Base-by-base conservation (phyloP, 768 basidiomycete species). In the Dacryopinax primogenitus region DNA sequence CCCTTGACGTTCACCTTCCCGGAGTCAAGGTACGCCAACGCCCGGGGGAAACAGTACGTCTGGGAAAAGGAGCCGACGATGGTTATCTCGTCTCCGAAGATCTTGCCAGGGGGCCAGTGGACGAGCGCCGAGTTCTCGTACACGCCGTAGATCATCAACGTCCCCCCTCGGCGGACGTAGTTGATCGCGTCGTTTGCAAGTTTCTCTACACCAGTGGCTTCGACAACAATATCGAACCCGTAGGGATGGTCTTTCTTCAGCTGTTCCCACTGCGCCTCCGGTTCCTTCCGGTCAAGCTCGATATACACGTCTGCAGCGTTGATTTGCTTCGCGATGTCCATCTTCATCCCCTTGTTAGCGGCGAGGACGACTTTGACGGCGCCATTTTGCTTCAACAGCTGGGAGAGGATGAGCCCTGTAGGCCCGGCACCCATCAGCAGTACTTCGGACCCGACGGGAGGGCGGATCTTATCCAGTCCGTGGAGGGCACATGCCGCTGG, bases 41-140 rank as follows among this genome's bases (percentile, higher is more conserved):
- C 90, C 3, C 92, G 85, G 45, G 91, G 90, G 86, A 95, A 93
- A 75, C 91, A 92, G 76, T 79, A 86, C 0, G 86, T 86, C 69
- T 93, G 92, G 9, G 91, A 87, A 78, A 92, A 93, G 0, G 91
- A 93, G 13, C 91, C 90, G 66, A 92, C 89, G 69, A 92, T 92
- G 87, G 74, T 78, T 67, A 88, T 88, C 72, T 89, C 87, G 71
- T 89, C 85, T 12, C 78, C 76, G 73, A 86, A 84, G 65, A 90
- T 88, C 79, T 89, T 90, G 63, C 84, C 83, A 1, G 91, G 92
- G 1, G 90, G 83, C 90, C 90, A 94, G 69, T 86, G 84, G 1
- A 94, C 88, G 23, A 82, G 79, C 1, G 90, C 92, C 67, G 85
- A 84, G 76, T 92, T 86, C 74, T 86, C 86, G 73, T 94, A 95